Evolutionary conservation across 768 basidiomycete species (phyloP).

Genomic region (Tylopilus balloui): DNA sequence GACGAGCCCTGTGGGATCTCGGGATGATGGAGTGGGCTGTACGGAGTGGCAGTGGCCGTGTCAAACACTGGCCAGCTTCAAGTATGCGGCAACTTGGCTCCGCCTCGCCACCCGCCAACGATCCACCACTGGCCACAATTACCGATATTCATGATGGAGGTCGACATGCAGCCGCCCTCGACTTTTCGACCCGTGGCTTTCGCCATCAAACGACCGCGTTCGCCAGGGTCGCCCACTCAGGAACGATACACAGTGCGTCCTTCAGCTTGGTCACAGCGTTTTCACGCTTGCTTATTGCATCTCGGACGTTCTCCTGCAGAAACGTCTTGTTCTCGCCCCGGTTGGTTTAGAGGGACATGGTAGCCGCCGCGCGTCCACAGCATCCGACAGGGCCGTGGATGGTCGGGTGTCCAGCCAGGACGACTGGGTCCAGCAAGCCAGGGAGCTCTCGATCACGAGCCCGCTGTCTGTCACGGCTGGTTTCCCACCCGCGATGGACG

Average conservation of each 20-base stretch:
- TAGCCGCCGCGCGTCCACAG: slow-evolving; percentile 30
- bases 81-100: too few relatives aligned
- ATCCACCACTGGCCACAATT: background rate
- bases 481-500: background rate
- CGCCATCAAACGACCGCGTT: slow-evolving; percentile 53
- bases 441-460: slow-evolving; percentile 53
- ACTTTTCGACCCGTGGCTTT: slow-evolving; percentile 38
- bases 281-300: background rate
- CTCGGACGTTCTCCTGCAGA: slow-evolving; percentile 36
- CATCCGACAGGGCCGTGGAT: slow-evolving; percentile 12
- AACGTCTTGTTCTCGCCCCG: slow-evolving; percentile 49
- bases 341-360: slow-evolving; percentile 23
- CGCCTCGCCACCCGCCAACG: background rate
- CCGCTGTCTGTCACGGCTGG: slow-evolving; percentile 19
- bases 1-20: background rate
- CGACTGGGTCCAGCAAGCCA: slow-evolving; percentile 73
- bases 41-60: background rate
- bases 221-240: slow-evolving; percentile 45
- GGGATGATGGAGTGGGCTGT: background rate
- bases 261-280: background rate
- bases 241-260: slow-evolving; percentile 52
- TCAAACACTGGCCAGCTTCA: too few relatives aligned
- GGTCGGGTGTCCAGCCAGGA: slow-evolving; percentile 46
- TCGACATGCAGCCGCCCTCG: slow-evolving; percentile 45
- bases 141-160: slow-evolving; percentile 43